phyloP scores from a whole-genome alignment of 1,139 yeast genomes.

The Suhomyces anneliseae region DNA sequence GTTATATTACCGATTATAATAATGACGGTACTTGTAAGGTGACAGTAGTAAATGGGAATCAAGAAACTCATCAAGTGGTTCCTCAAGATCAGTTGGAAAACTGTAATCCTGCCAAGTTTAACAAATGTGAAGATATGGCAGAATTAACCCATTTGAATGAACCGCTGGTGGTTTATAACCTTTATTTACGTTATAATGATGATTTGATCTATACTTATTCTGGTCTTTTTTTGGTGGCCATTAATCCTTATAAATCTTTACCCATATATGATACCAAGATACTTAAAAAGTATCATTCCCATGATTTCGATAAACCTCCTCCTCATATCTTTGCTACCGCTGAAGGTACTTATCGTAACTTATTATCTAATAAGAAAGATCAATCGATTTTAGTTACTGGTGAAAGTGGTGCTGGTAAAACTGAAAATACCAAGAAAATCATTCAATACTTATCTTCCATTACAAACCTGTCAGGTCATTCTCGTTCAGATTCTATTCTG shows the following conservation, averaged over 20 bases:
- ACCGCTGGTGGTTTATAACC: conserved; percentile 86
- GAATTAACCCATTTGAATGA: conserved; percentile 92
- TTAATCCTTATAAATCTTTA: conserved; percentile 82
- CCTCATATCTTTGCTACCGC: conserved; percentile 95
- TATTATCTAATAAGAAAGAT: conserved; percentile 68
- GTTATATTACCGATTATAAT: conserved; percentile 58
- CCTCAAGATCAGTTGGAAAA: conserved; percentile 52
- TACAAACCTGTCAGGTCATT: conserved; percentile 27
- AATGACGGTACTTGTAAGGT: conserved; percentile 54
- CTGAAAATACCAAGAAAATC: conserved; percentile 95
- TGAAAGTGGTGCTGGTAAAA: conserved; percentile 98
- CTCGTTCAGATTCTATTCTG: conserved; percentile 1
- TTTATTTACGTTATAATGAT: conserved; percentile 71
- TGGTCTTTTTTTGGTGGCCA: conserved; percentile 92
- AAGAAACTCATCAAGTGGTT: conserved; percentile 33
- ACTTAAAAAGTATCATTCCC: conserved; percentile 51
- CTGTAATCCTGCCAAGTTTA: conserved; percentile 89
- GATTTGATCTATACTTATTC: conserved; percentile 75
- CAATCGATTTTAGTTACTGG: conserved; percentile 96
- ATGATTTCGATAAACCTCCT: conserved; percentile 48
- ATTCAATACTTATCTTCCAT: conserved; percentile 88
- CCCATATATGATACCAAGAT: conserved; percentile 70
- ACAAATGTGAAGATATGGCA: conserved; percentile 93
- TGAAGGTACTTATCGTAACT: conserved; percentile 79
- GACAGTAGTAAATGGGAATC: conserved; percentile 48